Evolutionary conservation across 2,329 filamentous ascomycete genomes (phyloP).

Genomic region (Pseudogymnoascus sp.): DNA sequence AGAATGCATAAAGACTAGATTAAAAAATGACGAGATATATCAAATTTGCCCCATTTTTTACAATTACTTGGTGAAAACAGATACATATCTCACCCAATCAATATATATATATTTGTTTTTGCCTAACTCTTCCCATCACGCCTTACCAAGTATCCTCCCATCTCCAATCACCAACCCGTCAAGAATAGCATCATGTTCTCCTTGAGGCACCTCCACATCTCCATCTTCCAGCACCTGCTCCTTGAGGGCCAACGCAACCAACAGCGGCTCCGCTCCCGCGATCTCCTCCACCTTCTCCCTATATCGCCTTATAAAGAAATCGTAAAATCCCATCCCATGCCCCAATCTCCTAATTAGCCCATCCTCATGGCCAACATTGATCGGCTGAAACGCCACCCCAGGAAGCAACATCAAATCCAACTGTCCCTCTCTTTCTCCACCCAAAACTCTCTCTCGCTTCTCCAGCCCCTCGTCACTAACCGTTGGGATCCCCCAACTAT

Average conservation of each 20-base stretch:
- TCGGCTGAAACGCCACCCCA: slow-evolving; percentile 66
- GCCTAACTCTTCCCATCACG: neutral
- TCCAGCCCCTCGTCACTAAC: slow-evolving; percentile 57
- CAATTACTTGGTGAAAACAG: no score
- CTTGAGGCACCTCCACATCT: slow-evolving; percentile 61
- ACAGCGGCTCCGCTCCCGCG: slow-evolving; percentile 50
- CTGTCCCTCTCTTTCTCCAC: slow-evolving; percentile 38
- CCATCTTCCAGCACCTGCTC: slow-evolving; percentile 68
- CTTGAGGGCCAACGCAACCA: slow-evolving; percentile 71
- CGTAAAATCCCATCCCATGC: slow-evolving; percentile 96
- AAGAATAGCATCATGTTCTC: slow-evolving; percentile 67
- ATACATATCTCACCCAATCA: no score
- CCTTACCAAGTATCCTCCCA: slow-evolving; percentile 44
- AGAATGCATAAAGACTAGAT: no score
- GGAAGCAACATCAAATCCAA: slow-evolving; percentile 88
- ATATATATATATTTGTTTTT: no score
- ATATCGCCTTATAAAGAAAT: slow-evolving; percentile 80
- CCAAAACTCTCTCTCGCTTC: slow-evolving; percentile 64
- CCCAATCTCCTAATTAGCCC: slow-evolving; percentile 66
- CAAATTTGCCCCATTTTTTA: no score
- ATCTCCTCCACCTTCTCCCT: slow-evolving; percentile 42
- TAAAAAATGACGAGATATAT: no score
- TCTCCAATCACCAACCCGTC: slow-evolving; percentile 69
- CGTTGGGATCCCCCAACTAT: slow-evolving; percentile 94
- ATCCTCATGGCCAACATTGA: slow-evolving; percentile 42